These are phyloP conservation scores for Leishmania arabica DNA, from an alignment of 208 protist genomes.

Conservation along the genomic window DNA sequence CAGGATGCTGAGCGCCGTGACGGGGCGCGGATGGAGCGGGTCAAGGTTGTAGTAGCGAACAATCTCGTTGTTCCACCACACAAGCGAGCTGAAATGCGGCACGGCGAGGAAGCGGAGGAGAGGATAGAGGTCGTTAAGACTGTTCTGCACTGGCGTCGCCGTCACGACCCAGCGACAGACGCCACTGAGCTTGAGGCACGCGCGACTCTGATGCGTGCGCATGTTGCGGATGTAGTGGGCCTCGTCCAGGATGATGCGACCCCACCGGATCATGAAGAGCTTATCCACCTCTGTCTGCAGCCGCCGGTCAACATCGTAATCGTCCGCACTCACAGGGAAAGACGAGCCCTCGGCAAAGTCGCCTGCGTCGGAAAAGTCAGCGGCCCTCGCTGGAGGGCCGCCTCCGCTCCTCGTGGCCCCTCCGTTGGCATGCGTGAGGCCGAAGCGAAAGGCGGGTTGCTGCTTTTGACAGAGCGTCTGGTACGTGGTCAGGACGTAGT, in stretches of 20 bases:
- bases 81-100: slow-evolving; percentile 55
- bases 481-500: slow-evolving; percentile 85
- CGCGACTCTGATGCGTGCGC: slow-evolving; percentile 45
- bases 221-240: slow-evolving; percentile 87
- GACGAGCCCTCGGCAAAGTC: slow-evolving; percentile 5
- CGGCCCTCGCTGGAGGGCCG: background rate
- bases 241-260: slow-evolving; percentile 91
- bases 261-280: slow-evolving; percentile 82
- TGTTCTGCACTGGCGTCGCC: slow-evolving; percentile 67
- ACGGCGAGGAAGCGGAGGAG: slow-evolving; percentile 71
- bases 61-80: slow-evolving; percentile 77
- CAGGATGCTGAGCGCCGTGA: slow-evolving; percentile 55
- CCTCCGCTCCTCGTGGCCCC: background rate
- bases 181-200: slow-evolving; percentile 50
- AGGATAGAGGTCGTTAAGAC: slow-evolving; percentile 71
- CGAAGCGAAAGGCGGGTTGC: slow-evolving; percentile 3
- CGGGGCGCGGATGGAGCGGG: slow-evolving; percentile 44
- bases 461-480: slow-evolving; percentile 56
- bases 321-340: background rate
- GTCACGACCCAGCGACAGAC: slow-evolving; percentile 64
- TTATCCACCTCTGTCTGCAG: slow-evolving; percentile 43
- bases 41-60: slow-evolving; percentile 53
- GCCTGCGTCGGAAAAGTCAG: background rate
- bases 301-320: slow-evolving; percentile 22
- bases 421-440: background rate